Evolutionary conservation across 148 eudicot species (phyloP), one percentile per base, ranked within the genome.

Genomic region (Suaeda aralocaspica): DNA sequence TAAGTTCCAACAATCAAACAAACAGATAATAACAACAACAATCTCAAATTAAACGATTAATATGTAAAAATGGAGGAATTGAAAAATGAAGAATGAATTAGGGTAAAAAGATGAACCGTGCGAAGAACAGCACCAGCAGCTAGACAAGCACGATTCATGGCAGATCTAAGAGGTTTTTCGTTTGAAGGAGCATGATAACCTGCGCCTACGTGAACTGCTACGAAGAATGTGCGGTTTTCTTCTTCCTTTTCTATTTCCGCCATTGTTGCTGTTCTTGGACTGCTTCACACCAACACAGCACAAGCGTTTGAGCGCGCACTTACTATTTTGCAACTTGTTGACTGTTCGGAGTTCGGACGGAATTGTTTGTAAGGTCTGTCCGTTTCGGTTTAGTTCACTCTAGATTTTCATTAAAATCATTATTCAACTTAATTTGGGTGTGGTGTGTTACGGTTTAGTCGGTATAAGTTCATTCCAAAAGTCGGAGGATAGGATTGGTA

Each of bases 161-260:
- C 97, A 22, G 86, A 84, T 68, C 90, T 69, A 66, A 95, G 86
- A 50, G 84, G 61, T 45, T 81, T 89, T 77, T 91, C 92, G 79
- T 86, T 89, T 39, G 84, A 78, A 74, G 93, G 99, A 71, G 99
- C 66, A 79, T 95, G 99, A 49, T 78, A 95, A 33, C 99, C 99
- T 15, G 99, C 99, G 56, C 99, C 99, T 0, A 91, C 99, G 74
- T 95, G 99, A 3, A 95, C 92, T 28, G 96, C 99, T 16, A 95
- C 96, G 67, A 95, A 91, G 84, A 89, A 95, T 26, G 81, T 76
- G 42, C 73, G 41, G 19, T 55, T 67, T 34, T 33, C 75, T 41
- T 70, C 83, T 70, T 71, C 74, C 46, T 81, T 82, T 86, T 78
- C 75, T 10, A 42, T 19, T 57, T 60, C 26, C 45, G 44, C 64